Conservation (phyloP, 257 asterid species). For the Nemophila menziesii region DNA sequence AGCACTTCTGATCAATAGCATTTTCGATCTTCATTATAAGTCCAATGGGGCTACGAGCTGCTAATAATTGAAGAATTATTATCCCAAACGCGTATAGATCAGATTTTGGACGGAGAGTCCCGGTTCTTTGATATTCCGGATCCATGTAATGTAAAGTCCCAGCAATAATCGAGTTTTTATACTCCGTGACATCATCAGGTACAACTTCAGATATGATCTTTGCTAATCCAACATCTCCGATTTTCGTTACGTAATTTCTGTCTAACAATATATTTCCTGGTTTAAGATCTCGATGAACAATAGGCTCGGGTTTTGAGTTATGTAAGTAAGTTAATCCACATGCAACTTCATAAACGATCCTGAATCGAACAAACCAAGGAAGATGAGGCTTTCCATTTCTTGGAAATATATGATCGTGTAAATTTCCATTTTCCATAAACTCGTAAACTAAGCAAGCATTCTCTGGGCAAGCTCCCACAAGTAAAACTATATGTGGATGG, state of each 20-base stretch:
- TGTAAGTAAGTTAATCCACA: slow-evolving; percentile 85
- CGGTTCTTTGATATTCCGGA: slow-evolving; percentile 86
- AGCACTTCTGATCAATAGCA: slow-evolving; percentile 33
- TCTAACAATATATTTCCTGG: slow-evolving; percentile 82
- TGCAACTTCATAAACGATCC: slow-evolving; percentile 71
- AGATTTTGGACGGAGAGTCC: slow-evolving; percentile 80
- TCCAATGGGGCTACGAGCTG: slow-evolving; percentile 53
- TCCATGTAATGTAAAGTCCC: slow-evolving; percentile 82
- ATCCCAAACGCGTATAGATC: slow-evolving; percentile 82
- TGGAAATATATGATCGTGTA: slow-evolving; percentile 48
- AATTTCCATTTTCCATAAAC: slow-evolving; percentile 76
- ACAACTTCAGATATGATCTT: slow-evolving; percentile 45
- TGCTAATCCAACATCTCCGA: slow-evolving; percentile 86
- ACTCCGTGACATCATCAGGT: slow-evolving; percentile 74
- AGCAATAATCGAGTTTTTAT: slow-evolving; percentile 58
- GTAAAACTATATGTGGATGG: slow-evolving; percentile 65
- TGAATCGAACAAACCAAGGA: slow-evolving; percentile 67
- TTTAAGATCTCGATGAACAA: slow-evolving; percentile 79
- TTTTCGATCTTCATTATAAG: slow-evolving; percentile 54
- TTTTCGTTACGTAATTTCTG: slow-evolving; percentile 51
- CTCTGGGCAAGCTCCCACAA: slow-evolving; percentile 91
- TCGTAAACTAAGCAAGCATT: slow-evolving; percentile 65
- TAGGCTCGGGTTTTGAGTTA: slow-evolving; percentile 65
- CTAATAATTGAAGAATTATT: slow-evolving; percentile 59
- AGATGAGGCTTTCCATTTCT: slow-evolving; percentile 33